These are phyloP conservation scores for Blepharisma stoltei DNA, from an alignment of 73 alveolate species.

Conservation along the genomic window DNA sequence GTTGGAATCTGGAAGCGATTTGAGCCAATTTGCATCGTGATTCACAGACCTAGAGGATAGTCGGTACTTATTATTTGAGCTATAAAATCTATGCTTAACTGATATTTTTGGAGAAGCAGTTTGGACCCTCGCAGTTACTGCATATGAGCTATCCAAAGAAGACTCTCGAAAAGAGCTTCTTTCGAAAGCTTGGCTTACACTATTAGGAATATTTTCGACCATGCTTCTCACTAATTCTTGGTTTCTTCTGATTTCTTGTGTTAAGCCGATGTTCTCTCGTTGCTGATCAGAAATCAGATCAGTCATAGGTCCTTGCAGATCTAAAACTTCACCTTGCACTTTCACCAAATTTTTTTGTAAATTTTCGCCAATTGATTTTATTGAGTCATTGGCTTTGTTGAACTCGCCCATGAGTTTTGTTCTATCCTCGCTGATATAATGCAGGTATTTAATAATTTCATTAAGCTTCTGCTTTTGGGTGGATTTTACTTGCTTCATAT, in stretches of 20 bases:
- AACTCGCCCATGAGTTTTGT: not conserved
- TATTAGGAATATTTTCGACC: not conserved
- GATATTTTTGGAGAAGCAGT: not conserved
- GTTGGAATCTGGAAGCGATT: not conserved
- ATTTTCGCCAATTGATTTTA: not conserved
- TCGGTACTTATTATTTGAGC: not conserved
- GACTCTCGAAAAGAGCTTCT: too few relatives aligned
- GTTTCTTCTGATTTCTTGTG: not conserved
- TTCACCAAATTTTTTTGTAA: not conserved
- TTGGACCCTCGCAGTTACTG: too few relatives aligned
- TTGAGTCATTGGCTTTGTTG: not conserved
- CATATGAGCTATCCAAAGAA: too few relatives aligned
- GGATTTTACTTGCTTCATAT: not conserved
- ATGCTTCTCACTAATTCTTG: not conserved
- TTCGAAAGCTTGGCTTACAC: too few relatives aligned
- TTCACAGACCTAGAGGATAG: not conserved
- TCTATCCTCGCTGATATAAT: not conserved
- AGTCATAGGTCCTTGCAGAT: constrained; percentile 15
- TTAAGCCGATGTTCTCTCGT: not conserved
- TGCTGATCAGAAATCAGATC: constrained; percentile 27
- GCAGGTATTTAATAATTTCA: not conserved
- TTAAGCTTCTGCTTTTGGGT: not conserved
- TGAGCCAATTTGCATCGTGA: not conserved
- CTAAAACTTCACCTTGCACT: not conserved
- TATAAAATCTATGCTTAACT: not conserved